Conservation (phyloP, 768 basidiomycete species). For the Coprinopsis cinerea region DNA sequence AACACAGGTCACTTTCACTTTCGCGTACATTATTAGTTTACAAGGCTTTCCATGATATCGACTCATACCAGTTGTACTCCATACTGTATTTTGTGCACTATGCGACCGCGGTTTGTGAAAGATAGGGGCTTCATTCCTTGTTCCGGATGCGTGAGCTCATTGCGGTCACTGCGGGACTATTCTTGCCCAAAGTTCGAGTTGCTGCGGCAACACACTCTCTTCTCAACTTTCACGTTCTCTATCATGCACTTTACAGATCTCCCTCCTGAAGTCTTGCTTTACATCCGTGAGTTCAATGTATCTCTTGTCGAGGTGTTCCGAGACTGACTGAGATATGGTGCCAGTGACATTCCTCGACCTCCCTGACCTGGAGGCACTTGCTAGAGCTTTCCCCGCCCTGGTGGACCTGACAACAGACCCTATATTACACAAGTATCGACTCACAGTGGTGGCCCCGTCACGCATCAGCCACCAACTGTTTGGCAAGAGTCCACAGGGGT, state of each 20-base stretch:
- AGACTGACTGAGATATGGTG: slow-evolving; percentile 2
- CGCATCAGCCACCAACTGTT: slow-evolving; percentile 63
- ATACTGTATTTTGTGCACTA: too few relatives aligned
- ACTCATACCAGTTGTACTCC: not conserved
- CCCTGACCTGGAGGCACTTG: slow-evolving; percentile 57
- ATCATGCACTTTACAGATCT: slow-evolving; percentile 33
- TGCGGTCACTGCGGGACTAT: not conserved
- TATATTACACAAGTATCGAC: slow-evolving; percentile 54
- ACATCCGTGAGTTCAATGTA: slow-evolving; percentile 42
- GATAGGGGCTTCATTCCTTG: not conserved
- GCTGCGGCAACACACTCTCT: slow-evolving; percentile 6
- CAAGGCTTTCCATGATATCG: too few relatives aligned
- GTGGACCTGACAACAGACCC: slow-evolving; percentile 53
- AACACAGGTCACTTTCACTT: too few relatives aligned
- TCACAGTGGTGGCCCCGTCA: slow-evolving; percentile 60
- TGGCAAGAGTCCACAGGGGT: slow-evolving; percentile 48
- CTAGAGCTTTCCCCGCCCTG: slow-evolving; percentile 41
- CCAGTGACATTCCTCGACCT: slow-evolving; percentile 69
- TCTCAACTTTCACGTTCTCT: slow-evolving; percentile 9
- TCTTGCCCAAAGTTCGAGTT: slow-evolving; percentile 2
- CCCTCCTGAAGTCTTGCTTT: slow-evolving; percentile 52
- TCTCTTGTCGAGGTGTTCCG: not conserved
- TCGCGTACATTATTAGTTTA: too few relatives aligned
- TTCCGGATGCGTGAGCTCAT: not conserved
- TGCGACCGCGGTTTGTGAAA: too few relatives aligned